phyloP scores from a whole-genome alignment of 2,329 filamentous ascomycete genomes.

The Fusarium sp. region DNA sequence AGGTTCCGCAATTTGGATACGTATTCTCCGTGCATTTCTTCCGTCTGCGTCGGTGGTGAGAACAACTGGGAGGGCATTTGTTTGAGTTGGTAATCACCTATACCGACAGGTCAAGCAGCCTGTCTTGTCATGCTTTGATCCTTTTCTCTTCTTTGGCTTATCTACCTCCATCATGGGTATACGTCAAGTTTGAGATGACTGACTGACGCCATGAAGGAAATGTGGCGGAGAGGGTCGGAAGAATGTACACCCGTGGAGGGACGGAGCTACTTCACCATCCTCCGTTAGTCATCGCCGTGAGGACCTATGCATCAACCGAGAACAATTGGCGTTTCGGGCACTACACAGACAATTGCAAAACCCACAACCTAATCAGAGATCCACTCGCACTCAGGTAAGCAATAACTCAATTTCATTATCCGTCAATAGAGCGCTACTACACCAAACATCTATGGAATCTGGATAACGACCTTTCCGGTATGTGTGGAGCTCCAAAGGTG shows the following conservation, averaged over 20 bases:
- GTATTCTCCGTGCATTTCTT: background rate
- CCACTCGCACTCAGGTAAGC: no score
- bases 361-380: no score
- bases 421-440: background rate
- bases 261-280: rapidly evolving
- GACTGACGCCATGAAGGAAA: background rate
- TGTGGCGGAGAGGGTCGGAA: background rate
- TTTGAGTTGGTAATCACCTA: background rate
- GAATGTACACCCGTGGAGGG: background rate
- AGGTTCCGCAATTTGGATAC: background rate
- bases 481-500: conserved; percentile 23
- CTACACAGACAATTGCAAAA: no score
- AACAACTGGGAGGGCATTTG: background rate
- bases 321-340: no score
- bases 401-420: background rate
- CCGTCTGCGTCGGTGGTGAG: background rate
- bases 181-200: background rate
- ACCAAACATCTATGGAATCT: background rate
- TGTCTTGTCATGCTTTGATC: background rate
- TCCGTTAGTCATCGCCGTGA: background rate
- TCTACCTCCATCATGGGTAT: background rate
- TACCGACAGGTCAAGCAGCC: background rate
- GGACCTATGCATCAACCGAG: no score
- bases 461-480: conserved; percentile 21
- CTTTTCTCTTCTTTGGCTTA: background rate